Percentiles rank a stretch among this genome's conserved stretches.
phyloP scores from a whole-genome alignment of 768 basidiomycete genomes.

The Tricholoma sp. region DNA sequence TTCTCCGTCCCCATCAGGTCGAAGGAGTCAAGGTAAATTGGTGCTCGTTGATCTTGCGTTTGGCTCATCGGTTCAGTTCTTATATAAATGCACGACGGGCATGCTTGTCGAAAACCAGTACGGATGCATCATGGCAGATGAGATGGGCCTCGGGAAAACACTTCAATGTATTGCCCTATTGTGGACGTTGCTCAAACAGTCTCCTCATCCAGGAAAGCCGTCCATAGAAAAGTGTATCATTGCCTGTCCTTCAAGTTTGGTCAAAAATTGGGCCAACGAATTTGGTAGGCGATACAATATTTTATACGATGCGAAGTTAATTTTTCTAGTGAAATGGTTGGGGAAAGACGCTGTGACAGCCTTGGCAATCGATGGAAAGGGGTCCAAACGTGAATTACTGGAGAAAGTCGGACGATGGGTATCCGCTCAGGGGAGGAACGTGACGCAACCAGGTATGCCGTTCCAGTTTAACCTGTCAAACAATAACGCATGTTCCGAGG shows the following conservation, averaged over 20 bases:
- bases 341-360: constrained; percentile 80
- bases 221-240: constrained; percentile 98
- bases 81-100: constrained; percentile 93
- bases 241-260: constrained; percentile 93
- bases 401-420: constrained; percentile 87
- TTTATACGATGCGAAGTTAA: neutral
- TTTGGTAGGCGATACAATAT: constrained; percentile 51
- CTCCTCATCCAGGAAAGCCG: constrained; percentile 78
- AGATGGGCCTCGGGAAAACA: constrained; percentile 98
- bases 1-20: constrained; percentile 94
- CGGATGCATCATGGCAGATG: constrained; percentile 99
- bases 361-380: constrained; percentile 89
- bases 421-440: constrained; percentile 79
- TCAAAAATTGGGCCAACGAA: constrained; percentile 99
- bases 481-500: neutral
- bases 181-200: constrained; percentile 95
- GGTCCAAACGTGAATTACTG: constrained; percentile 75
- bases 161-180: constrained; percentile 94
- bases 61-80: constrained; percentile 53
- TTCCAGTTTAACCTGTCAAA: neutral
- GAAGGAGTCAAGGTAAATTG: constrained; percentile 88
- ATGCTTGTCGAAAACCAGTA: constrained; percentile 88
- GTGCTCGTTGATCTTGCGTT: constrained; percentile 2
- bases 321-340: constrained; percentile 82
- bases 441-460: constrained; percentile 79